Base-by-base conservation (phyloP, 2,329 filamentous ascomycete species). In the Chaetothyriales sp. region DNA sequence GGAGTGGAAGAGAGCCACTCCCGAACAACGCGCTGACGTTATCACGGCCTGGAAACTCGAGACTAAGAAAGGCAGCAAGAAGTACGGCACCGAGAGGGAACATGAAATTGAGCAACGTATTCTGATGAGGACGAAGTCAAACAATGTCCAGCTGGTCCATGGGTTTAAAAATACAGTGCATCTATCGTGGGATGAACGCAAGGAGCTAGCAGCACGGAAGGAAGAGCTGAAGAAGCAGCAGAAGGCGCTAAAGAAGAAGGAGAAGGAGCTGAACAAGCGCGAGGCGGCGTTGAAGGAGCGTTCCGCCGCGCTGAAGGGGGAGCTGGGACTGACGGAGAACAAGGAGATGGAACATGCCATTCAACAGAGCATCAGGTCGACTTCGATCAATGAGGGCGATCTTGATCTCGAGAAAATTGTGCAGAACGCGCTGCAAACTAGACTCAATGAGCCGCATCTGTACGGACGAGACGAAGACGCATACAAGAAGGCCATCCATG, bases 361-460 rank as follows among this genome's bases (percentile, higher is more conserved):
- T 52, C 75, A 74, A 49, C 72, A 72, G 9, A 84, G 83, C 1
- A 82, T 92, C 1, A 39, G 8, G 32, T 39, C 32, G 12, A 69
- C 71, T 6, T 76, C 83, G 61, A 87, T 84, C 0, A 88, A 84
- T 0, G 73, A 70, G 1, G 85, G 86, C 9, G 74, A 90, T 55
- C 62, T 73, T 0, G 73, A 78, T 18, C 83, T 92, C 63, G 86
- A 92, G 60, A 74, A 73, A 19, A 71, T 77, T 52, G 74, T 93
- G 46, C 86, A 88, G 62, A 73, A 78, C 18, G 85, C 85, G 1
- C 83, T 93, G 48, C 74, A 84, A 12, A 80, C 83, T 4, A 86
- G 83, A 55, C 72, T 92, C 15, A 70, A 68, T 12, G 80, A 84
- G 58, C 64, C 80, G 7, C 68, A 75, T 51, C 60, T 62, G 15